Evolutionary conservation across 2,329 filamentous ascomycete species (phyloP).

Genomic region (Sporothrix humicola): DNA sequence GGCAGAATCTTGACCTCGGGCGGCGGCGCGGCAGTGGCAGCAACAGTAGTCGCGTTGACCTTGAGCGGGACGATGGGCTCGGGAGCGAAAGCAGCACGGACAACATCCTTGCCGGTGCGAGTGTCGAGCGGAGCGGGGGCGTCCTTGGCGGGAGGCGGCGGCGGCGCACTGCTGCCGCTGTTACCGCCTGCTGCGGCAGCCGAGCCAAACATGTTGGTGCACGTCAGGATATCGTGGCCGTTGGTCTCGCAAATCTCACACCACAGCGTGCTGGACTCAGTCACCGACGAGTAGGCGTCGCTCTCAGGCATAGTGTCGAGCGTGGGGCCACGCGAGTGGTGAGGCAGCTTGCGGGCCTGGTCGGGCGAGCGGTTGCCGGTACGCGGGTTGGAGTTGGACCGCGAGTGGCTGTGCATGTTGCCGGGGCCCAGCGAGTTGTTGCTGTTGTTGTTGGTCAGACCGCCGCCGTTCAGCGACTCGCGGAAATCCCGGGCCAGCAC

Average conservation of each 20-base stretch:
- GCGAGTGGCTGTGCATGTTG: slow-evolving; percentile 3
- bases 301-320: slow-evolving; percentile 74
- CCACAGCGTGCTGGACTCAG: slow-evolving; percentile 77
- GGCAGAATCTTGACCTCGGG: slow-evolving; percentile 57
- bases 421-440: background rate
- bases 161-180: slow-evolving; percentile 16
- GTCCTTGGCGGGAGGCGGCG: background rate
- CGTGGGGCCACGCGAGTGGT: slow-evolving; percentile 56
- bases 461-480: background rate
- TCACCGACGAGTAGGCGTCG: slow-evolving; percentile 71
- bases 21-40: slow-evolving; percentile 46
- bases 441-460: background rate
- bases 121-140: background rate
- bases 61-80: slow-evolving; percentile 38
- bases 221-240: slow-evolving; percentile 92
- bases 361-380: slow-evolving; percentile 48
- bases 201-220: slow-evolving; percentile 82
- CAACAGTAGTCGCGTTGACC: slow-evolving; percentile 47
- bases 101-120: slow-evolving; percentile 37
- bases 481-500: slow-evolving; percentile 57
- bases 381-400: slow-evolving; percentile 28
- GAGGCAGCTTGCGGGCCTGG: slow-evolving; percentile 49
- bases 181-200: slow-evolving; percentile 34
- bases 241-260: slow-evolving; percentile 94
- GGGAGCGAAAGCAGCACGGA: slow-evolving; percentile 43